phyloP scores from a whole-genome alignment of 2,329 filamentous ascomycete species.

The Hirsutella rhossiliensis region DNA sequence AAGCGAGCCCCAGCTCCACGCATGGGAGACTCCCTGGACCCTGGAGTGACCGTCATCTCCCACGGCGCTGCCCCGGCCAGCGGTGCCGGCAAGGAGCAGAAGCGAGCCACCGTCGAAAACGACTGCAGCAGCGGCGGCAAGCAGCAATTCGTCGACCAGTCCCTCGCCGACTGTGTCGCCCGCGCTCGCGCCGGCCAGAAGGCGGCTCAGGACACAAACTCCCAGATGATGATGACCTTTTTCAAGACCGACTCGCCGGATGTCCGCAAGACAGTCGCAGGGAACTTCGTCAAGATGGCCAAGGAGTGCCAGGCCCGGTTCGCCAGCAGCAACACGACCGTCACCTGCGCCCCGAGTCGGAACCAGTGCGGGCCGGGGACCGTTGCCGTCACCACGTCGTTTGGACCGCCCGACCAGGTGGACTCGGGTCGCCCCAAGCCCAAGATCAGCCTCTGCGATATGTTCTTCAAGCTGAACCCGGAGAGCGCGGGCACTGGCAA shows the following conservation, averaged over 20 bases:
- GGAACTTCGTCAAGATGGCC: not conserved
- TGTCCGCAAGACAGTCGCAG: not conserved
- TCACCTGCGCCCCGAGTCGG: not conserved
- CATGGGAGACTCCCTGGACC: not conserved
- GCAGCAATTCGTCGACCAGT: not conserved
- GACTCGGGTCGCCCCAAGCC: not conserved
- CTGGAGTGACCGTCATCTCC: not conserved
- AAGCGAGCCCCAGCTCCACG: not conserved
- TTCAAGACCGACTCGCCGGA: not conserved
- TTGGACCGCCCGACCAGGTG: not conserved
- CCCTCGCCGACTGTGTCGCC: slow-evolving; percentile 24
- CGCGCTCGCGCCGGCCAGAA: slow-evolving; percentile 24
- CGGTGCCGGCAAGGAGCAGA: not conserved
- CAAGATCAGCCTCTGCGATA: no score
- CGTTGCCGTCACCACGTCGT: not conserved
- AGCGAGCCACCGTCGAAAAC: not conserved
- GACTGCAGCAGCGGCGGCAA: not conserved
- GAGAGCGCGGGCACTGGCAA: not conserved
- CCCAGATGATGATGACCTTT: not conserved
- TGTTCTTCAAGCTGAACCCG: not conserved
- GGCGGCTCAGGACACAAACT: not conserved
- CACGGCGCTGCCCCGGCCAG: not conserved
- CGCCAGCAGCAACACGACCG: not conserved
- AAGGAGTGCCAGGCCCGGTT: not conserved
- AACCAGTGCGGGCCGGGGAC: not conserved